Evolutionary conservation across 2,329 filamentous ascomycete species (phyloP), one percentile per base, ranked within the genome.

Genomic region (Penicillium sp.): DNA sequence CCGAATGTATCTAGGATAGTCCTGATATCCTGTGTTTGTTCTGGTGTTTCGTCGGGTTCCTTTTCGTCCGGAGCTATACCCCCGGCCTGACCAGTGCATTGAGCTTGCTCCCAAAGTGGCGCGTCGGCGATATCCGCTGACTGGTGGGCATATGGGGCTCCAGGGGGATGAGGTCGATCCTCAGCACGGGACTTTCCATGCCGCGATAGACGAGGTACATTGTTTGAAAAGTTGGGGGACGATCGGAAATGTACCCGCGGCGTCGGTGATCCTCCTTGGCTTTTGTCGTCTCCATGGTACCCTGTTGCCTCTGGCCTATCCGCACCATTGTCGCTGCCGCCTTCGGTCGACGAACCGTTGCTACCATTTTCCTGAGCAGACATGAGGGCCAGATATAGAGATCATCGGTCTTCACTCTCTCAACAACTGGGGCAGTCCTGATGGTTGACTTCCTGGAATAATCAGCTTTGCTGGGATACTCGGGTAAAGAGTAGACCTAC

Each of bases 121-220:
- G 59, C 60, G 27, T 71, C 69, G 5, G 70, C 55, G n/a, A 73
- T 66, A 52, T 73, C 71, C 11, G 58, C 53, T 0, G 70, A 64
- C 5, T 62, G 63, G 22, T 70, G 67, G 2, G 52, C n/a, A 35
- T 68, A 68, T 1, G 66, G 66, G 35, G 55, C 57, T 2, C 56
- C 46, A 0, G 65, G 58, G 1, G 31, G 54, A 57, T 68, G 66
- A 1, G 66, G 52, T 27, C 51, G 31, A 2, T 47, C 56, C 16
- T 63, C 62, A 3, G 53, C n/a, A 1, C 51, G 46, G 2, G 33
- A 35, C 16, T 61, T 57, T 24, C 61, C 46, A 1, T 45, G 24
- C 19, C 64, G 48, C 6, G 39, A 16, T 35, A 50, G 24, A 19
- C 51, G 63, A 10, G 45, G 41, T 11, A 29, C 52, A 43, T 52